These are phyloP conservation scores for Trichoderma asperelloides DNA, from an alignment of 495 filamentous ascomycete genomes.

Conservation along the genomic window DNA sequence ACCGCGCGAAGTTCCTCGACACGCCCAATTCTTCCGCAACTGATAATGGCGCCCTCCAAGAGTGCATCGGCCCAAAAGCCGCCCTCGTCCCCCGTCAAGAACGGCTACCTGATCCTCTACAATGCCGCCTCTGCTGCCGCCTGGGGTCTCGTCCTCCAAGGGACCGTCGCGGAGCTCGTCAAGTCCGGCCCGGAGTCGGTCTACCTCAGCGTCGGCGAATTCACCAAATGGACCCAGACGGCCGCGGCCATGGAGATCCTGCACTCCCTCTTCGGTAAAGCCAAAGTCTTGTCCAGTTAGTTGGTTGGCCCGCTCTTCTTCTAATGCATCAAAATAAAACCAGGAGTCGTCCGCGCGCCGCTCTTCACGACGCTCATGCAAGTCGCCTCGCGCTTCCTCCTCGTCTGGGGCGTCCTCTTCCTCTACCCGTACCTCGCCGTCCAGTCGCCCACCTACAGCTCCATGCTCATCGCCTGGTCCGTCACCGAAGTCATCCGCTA, in stretches of 20 bases:
- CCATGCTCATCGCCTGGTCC: conserved; percentile 75
- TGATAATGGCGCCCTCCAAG: not conserved
- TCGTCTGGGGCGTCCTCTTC: conserved; percentile 72
- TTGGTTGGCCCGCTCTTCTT: not conserved
- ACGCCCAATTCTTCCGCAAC: not conserved
- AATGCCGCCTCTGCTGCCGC: conserved; percentile 59
- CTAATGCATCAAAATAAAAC: not conserved
- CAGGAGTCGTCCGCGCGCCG: conserved; percentile 76
- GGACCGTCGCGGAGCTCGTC: conserved; percentile 32
- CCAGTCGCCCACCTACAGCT: conserved; percentile 44
- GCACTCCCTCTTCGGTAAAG: conserved; percentile 61
- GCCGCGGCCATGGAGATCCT: conserved; percentile 72
- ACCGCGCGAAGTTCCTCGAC: not conserved
- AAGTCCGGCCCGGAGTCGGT: conserved; percentile 21
- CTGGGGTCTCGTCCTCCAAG: conserved; percentile 61
- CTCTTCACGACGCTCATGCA: conserved; percentile 82
- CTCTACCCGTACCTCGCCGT: conserved; percentile 52
- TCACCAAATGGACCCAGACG: conserved; percentile 72
- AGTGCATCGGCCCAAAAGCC: conserved; percentile 11
- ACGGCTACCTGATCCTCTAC: conserved; percentile 64
- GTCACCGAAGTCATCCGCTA: conserved; percentile 85
- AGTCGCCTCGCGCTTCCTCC: conserved; percentile 69
- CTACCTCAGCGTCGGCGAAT: conserved; percentile 45
- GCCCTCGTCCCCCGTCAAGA: conserved; percentile 25
- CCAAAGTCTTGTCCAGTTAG: not conserved